Evolutionary conservation across 2,329 filamentous ascomycete genomes (phyloP), one percentile per base, ranked within the genome.

Genomic region (Ramularia endophylla): DNA sequence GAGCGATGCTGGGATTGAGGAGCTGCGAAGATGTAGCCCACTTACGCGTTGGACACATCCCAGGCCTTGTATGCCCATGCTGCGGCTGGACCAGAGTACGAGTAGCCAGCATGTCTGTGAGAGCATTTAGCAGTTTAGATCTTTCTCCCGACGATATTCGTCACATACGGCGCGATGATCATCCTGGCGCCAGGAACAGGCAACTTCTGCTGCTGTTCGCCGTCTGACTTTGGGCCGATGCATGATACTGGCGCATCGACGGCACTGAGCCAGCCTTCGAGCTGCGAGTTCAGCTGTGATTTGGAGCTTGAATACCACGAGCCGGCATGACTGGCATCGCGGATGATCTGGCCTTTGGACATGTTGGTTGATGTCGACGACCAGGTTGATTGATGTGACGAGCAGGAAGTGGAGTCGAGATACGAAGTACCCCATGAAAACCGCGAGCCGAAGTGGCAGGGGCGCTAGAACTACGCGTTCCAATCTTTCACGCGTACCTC

Each of bases 1-100:
- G 19, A 2, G 8, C 8, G 18, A 11, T 17, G 25, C n/a, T 5
- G 17, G 2, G 27, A 16, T 8, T 9, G 15, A n/a, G 9, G 22
- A 30, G 3, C 17, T 25, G 36, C 22, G 4, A 17, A 28, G n/a
- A 28, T 7, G 29, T 16, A 15, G 40, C 25, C 11, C 18, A 63
- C 74, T 62, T 64, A 82, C 77, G 81, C 83, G 47, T 79, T 78
- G 45, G 80, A 82, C 41, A 97, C 74, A 62, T 97, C 88, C 36
- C 94, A 80, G 5, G 78, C 77, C 65, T 87, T 92, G 68, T 97
- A 98, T 7, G 92, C 92, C 81, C 87, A 97, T 31, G 89, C 92
- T 31, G 92, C 92, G 53, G 87, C 90, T 28, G 82, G 78, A 6
- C 92, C 92, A 3, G 92, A 98, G 71, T 90, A 97, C 2, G 78